These are phyloP conservation scores for Eutypella sp. DNA, from an alignment of 2,329 filamentous ascomycete genomes.

Conservation along the genomic window DNA sequence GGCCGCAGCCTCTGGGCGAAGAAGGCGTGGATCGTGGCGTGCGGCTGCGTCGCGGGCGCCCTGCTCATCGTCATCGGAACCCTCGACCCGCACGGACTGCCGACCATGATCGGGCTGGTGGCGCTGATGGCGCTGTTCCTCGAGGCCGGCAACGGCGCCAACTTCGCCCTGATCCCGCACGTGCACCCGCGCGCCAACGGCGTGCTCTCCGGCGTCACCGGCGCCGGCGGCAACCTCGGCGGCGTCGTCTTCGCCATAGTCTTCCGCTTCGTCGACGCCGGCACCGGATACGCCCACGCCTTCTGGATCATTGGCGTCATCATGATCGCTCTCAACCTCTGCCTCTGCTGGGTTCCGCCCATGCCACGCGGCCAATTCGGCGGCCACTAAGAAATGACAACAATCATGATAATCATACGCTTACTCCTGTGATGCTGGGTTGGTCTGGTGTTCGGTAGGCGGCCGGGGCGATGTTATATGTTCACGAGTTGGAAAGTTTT, in stretches of 20 bases:
- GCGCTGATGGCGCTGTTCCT: slow-evolving; percentile 76
- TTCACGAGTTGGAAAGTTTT: too few species aligned
- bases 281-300: slow-evolving; percentile 60
- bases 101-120: slow-evolving; percentile 71
- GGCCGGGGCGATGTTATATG: too few species aligned
- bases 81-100: slow-evolving; percentile 55
- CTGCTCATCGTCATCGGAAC: slow-evolving; percentile 58
- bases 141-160: slow-evolving; percentile 80
- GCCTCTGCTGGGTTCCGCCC: slow-evolving; percentile 51
- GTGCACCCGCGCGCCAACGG: slow-evolving; percentile 81
- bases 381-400: slow-evolving; percentile 37
- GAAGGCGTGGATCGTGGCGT: slow-evolving; percentile 56
- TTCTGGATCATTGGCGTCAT: slow-evolving; percentile 83
- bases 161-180: slow-evolving; percentile 82
- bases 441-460: too few species aligned
- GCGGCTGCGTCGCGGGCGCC: slow-evolving; percentile 57
- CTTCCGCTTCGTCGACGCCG: slow-evolving; percentile 65
- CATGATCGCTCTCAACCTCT: slow-evolving; percentile 63
- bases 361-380: slow-evolving; percentile 51
- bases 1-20: slow-evolving; percentile 37
- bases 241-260: slow-evolving; percentile 80
- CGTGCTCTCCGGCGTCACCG: slow-evolving; percentile 69
- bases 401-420: too few species aligned
- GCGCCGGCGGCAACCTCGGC: slow-evolving; percentile 77
- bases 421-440: too few species aligned